Conservation (phyloP, 345 rosid genomes). For the Lumnitzera racemosa region DNA sequence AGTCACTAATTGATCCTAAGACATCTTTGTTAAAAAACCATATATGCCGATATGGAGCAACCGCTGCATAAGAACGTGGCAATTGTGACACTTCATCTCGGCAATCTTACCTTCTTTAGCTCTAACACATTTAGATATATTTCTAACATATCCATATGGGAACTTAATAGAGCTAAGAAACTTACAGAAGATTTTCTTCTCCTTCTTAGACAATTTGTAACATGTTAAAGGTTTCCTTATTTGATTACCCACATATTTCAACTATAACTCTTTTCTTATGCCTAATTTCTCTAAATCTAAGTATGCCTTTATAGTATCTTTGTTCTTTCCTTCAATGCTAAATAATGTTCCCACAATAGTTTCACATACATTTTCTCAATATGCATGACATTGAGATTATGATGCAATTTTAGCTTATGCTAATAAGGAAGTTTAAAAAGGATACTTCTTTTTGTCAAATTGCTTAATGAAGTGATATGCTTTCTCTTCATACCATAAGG, state of each 20-base stretch:
- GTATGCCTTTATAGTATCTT: background rate
- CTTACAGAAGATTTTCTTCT: conserved; percentile 1
- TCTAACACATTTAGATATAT: conserved; percentile 5
- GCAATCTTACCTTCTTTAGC: background rate
- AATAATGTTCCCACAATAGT: too few species aligned
- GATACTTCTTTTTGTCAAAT: too few species aligned
- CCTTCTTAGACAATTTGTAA: background rate
- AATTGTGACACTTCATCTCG: conserved; percentile 5
- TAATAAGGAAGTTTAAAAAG: too few species aligned
- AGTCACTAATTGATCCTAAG: background rate
- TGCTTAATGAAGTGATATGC: too few species aligned
- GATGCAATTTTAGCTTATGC: too few species aligned
- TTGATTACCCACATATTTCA: background rate
- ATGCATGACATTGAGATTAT: too few species aligned
- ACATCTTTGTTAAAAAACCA: conserved; percentile 3
- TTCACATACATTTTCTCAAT: too few species aligned
- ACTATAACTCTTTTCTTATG: background rate
- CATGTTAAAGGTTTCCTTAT: background rate
- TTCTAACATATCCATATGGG: conserved; percentile 7
- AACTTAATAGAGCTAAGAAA: background rate
- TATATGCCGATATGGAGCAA: conserved; percentile 1
- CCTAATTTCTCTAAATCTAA: background rate
- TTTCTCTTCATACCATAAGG: too few species aligned
- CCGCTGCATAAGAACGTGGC: conserved; percentile 8
- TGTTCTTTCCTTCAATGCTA: too few species aligned